A percentile compares a stretch with the other conserved stretches of the same genome.
Evolutionary conservation across 768 basidiomycete species (phyloP).

Genomic region (Serendipita indica): DNA sequence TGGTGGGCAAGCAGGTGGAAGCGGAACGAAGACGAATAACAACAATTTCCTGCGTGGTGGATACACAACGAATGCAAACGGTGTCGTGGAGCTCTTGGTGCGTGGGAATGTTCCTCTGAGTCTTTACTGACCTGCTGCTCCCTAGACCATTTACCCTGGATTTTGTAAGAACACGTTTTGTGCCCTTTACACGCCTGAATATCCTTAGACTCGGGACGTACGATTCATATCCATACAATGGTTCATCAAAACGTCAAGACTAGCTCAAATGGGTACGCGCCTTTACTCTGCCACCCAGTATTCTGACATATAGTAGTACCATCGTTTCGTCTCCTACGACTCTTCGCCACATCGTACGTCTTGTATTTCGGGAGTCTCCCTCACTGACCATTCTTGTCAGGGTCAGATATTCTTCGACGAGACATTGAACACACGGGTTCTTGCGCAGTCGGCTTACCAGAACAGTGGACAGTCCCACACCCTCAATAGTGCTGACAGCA

Average conservation of each 20-base stretch:
- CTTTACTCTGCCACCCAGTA: background rate
- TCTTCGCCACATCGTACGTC: constrained; percentile 21
- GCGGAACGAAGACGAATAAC: constrained; percentile 14
- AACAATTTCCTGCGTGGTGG: constrained; percentile 28
- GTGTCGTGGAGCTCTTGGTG: constrained; percentile 23
- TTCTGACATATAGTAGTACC: constrained; percentile 15
- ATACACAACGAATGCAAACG: constrained; percentile 22
- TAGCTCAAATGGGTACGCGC: background rate
- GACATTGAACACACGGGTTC: constrained; percentile 21
- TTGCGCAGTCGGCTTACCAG: constrained; percentile 20
- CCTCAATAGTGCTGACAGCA: constrained; percentile 22
- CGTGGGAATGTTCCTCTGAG: background rate
- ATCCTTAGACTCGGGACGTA: constrained; percentile 18
- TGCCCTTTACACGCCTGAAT: background rate
- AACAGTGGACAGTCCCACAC: constrained; percentile 20
- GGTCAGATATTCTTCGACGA: constrained; percentile 30
- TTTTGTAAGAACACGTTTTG: constrained; percentile 15
- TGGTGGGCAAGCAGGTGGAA: background rate
- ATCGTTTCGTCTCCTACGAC: constrained; percentile 21
- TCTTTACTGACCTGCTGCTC: background rate
- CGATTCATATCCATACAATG: constrained; percentile 27
- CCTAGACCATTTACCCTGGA: constrained; percentile 25
- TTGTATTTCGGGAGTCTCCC: background rate
- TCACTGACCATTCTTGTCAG: background rate
- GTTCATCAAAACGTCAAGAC: constrained; percentile 19